These are phyloP conservation scores for Gillenia trifoliata DNA, from an alignment of 306 rosid species.

Conservation along the genomic window DNA sequence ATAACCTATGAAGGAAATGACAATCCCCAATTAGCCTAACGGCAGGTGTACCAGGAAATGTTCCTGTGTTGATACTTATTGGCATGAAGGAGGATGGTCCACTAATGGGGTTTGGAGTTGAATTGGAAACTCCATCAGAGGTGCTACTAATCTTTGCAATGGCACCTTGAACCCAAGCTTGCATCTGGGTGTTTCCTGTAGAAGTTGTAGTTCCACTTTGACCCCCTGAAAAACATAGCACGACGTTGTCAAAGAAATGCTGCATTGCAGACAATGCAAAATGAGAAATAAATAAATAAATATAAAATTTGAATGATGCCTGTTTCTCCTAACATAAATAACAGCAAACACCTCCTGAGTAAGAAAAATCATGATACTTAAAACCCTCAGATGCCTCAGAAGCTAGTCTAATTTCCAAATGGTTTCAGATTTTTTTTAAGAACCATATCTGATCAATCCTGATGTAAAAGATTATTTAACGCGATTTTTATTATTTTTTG, in stretches of 20 bases:
- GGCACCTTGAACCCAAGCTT: constrained; percentile 98
- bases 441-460: background rate
- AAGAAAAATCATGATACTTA: background rate
- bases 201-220: constrained; percentile 73
- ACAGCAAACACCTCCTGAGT: background rate
- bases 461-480: background rate
- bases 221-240: constrained; percentile 47
- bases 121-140: constrained; percentile 71
- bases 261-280: background rate
- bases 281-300: background rate
- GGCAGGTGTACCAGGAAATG: constrained; percentile 99
- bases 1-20: constrained; percentile 91
- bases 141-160: constrained; percentile 91
- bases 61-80: constrained; percentile 95
- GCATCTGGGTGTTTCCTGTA: constrained; percentile 87
- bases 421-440: background rate
- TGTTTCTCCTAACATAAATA: background rate
- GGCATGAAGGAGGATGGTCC: constrained; percentile 97
- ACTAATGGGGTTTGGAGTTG: constrained; percentile 80
- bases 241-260: background rate
- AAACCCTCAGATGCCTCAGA: background rate
- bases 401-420: background rate
- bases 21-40: constrained; percentile 98
- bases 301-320: background rate
- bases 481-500: background rate